phyloP scores from a whole-genome alignment of 148 eudicot species.

The Oxyria digyna region DNA sequence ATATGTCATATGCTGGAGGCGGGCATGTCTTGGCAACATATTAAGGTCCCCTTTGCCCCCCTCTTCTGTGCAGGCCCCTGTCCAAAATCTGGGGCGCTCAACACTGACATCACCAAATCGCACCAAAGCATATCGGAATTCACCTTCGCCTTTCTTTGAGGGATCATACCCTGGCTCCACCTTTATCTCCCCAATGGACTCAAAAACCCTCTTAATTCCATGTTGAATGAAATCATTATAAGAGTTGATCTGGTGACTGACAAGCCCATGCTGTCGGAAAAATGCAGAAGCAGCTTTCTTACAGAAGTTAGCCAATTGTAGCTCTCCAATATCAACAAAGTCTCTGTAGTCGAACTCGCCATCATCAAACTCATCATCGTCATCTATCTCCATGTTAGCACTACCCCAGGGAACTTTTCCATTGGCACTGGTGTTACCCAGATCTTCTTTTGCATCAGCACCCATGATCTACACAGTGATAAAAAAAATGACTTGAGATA shows the following conservation, averaged over 20 bases:
- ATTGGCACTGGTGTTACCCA: constrained; percentile 33
- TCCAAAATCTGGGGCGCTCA: constrained; percentile 67
- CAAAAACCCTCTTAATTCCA: constrained; percentile 61
- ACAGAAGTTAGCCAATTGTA: constrained; percentile 35
- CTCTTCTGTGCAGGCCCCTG: constrained; percentile 51
- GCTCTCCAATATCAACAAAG: constrained; percentile 40
- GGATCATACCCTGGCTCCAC: constrained; percentile 85
- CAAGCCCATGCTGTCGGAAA: constrained; percentile 68
- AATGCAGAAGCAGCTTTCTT: constrained; percentile 66
- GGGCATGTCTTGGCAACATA: constrained; percentile 80
- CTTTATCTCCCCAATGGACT: constrained; percentile 48
- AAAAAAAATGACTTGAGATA: background rate
- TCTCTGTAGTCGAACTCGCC: constrained; percentile 3
- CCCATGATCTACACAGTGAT: constrained; percentile 16
- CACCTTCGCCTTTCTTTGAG: constrained; percentile 68
- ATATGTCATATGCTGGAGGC: constrained; percentile 88
- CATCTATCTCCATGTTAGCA: constrained; percentile 17
- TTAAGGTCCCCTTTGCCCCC: constrained; percentile 43
- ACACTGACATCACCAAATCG: constrained; percentile 68
- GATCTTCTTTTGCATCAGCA: constrained; percentile 24
- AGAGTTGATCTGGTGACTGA: constrained; percentile 87
- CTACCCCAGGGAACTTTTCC: constrained; percentile 28
- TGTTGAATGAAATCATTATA: constrained; percentile 54
- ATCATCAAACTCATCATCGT: constrained; percentile 32
- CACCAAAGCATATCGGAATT: constrained; percentile 58